Conservation (phyloP, 2,329 filamentous ascomycete genomes). For the Aureobasidium melanogenum region DNA sequence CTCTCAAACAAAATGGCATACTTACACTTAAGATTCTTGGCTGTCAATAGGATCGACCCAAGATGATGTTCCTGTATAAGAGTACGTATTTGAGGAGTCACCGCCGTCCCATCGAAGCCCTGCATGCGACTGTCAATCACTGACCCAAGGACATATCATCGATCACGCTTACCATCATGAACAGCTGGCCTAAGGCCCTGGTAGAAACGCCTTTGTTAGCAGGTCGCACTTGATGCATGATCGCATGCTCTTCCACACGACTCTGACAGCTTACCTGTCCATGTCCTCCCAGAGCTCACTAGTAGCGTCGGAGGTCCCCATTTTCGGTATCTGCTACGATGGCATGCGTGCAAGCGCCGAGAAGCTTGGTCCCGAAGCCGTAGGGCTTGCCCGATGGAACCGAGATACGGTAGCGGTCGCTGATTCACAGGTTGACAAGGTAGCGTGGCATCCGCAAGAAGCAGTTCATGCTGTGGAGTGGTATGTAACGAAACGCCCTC, state of each 20-base stretch:
- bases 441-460: slow-evolving; percentile 3
- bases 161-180: slow-evolving; percentile 22
- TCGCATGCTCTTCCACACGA: neutral
- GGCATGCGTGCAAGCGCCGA: slow-evolving; percentile 5
- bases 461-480: neutral
- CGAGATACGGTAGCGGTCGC: slow-evolving; percentile 1
- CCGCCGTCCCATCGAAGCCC: slow-evolving; percentile 77
- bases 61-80: slow-evolving; percentile 79
- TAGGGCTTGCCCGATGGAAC: neutral
- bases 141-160: slow-evolving; percentile 34
- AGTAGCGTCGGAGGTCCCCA: slow-evolving; percentile 19
- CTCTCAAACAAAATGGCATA: slow-evolving; percentile 8
- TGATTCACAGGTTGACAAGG: neutral
- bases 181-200: slow-evolving; percentile 37
- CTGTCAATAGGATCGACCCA: slow-evolving; percentile 75
- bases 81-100: slow-evolving; percentile 72
- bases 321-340: slow-evolving; percentile 6
- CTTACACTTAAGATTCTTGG: slow-evolving; percentile 77
- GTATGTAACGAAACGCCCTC: slow-evolving; percentile 5
- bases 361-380: neutral
- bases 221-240: neutral
- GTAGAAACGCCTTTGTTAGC: slow-evolving; percentile 27
- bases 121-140: slow-evolving; percentile 38
- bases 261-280: slow-evolving; percentile 50
- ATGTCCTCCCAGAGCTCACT: slow-evolving; percentile 60